These are phyloP conservation scores for Citrus mangshanensis DNA, from an alignment of 345 rosid genomes.

Conservation along the genomic window DNA sequence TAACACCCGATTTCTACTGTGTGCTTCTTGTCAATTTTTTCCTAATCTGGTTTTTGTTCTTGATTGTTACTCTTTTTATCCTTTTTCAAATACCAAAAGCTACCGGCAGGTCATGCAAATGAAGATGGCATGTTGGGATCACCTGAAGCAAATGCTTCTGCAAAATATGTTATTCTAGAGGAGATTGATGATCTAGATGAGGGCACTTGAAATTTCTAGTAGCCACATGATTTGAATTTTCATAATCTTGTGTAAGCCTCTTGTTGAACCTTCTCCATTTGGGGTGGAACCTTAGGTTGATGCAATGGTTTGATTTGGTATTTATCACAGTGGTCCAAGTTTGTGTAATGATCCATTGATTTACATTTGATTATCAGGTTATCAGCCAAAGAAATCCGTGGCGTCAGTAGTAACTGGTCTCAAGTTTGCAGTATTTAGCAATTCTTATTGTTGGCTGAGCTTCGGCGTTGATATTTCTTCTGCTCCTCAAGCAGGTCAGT, in stretches of 20 bases:
- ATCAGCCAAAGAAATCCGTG: neutral
- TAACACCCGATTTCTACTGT: neutral
- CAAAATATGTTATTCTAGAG: slow-evolving; percentile 86
- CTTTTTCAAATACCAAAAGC: slow-evolving; percentile 62
- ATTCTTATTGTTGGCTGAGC: neutral
- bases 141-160: slow-evolving; percentile 30
- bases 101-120: slow-evolving; percentile 41
- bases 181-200: slow-evolving; percentile 77
- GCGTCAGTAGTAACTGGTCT: too few relatives aligned
- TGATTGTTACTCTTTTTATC: neutral
- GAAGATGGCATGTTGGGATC: slow-evolving; percentile 30
- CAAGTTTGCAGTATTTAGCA: neutral
- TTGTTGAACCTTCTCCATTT: neutral
- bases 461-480: neutral
- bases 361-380: slow-evolving; percentile 1
- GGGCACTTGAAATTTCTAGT: slow-evolving; percentile 25
- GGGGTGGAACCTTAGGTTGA: neutral
- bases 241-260: slow-evolving; percentile 21
- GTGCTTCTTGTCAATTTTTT: neutral
- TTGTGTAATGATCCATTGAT: neutral
- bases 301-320: neutral
- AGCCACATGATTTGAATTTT: neutral
- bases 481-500: neutral
- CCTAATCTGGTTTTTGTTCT: neutral
- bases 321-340: neutral